Evolutionary conservation across 768 basidiomycete genomes (phyloP), one percentile per base, ranked within the genome.

Genomic region (Termitomyces sp.): DNA sequence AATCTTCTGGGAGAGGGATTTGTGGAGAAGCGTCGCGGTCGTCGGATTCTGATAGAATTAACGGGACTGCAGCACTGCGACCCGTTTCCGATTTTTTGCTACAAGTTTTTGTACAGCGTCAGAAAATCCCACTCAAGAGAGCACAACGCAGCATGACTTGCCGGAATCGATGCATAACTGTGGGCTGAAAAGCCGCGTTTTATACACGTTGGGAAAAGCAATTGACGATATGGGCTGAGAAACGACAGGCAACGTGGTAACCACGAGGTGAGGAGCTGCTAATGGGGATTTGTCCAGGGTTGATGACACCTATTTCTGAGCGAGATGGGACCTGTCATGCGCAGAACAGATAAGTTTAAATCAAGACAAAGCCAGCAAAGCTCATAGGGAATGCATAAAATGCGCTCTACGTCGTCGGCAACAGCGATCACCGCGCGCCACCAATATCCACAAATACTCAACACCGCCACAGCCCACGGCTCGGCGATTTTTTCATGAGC

Each of bases 51-150:
- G 67, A 56, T 61, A 66, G 62, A 61, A 63, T 57, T 52, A 60
- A 53, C 54, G 78, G 71, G 49, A 72, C 60, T 45, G 76, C 75
- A 11, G 42, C 43, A 57, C 63, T 72, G 61, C 76, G 80, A 68
- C 79, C 84, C 54, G 77, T 74, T 76, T 90, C 89, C 58, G 89
- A 89, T 76, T 82, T 86, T 82, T 87, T 92, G 66, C 91, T 93
- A 51, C 57, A 45, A 53, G 41, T 36, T 62, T 58, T 0, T 61
- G 62, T 62, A 62, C 54, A 58, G 62, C 56, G 58, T 52, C 47
- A 49, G 48, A 60, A 50, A 64, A 64, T 60, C 57, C 58, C 64
- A 59, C 61, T 48, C 59, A 54, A 60, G 56, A 58, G 58, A 66
- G 66, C 62, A 55, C 40, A 52, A 60, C 32, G 40, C 18, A 45